Conservation (phyloP, 345 rosid species). For the Populus deltoides region DNA sequence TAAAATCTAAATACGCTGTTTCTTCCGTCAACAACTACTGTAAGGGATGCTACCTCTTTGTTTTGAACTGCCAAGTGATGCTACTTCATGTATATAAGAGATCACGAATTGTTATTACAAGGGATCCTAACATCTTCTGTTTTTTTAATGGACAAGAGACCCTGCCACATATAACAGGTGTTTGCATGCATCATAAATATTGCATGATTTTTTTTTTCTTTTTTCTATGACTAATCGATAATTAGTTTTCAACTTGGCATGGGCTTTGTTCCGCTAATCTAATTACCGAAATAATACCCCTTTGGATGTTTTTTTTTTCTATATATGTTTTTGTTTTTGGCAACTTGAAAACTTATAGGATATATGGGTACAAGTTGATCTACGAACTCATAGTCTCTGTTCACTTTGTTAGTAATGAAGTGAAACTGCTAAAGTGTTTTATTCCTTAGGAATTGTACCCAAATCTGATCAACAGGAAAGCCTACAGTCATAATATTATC, state of each 20-base stretch:
- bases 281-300: neutral
- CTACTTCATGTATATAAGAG: no score
- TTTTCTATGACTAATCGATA: neutral
- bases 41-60: no score
- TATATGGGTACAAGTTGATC: neutral
- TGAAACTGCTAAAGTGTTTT: neutral
- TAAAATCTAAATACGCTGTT: neutral
- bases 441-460: neutral
- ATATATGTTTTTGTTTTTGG: neutral
- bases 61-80: no score
- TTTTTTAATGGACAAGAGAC: no score
- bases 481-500: neutral
- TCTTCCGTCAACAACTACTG: neutral
- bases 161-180: no score
- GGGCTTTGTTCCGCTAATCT: neutral
- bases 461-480: neutral
- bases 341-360: neutral
- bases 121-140: no score
- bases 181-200: neutral
- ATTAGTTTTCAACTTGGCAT: neutral
- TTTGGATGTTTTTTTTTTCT: neutral
- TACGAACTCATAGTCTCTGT: neutral
- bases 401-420: neutral
- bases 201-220: neutral
- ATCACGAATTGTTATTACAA: no score